Evolutionary conservation across 306 rosid species (phyloP), one percentile per base, ranked within the genome.

Genomic region (Vicia villosa): DNA sequence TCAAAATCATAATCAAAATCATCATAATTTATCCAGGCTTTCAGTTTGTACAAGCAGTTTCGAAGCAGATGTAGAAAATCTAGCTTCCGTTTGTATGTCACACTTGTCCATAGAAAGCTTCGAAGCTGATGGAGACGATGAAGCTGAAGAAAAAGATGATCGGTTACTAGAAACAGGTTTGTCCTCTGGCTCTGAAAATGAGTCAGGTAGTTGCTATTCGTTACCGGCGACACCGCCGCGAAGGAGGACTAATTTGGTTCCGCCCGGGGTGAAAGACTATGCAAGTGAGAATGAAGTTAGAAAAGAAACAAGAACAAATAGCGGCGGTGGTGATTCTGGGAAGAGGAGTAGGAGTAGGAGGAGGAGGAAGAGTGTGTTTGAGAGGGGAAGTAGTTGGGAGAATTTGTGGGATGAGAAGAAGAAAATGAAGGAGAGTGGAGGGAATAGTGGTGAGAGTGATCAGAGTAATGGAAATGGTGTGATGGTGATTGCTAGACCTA

Each of bases 401-500:
- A 63, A 63, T 63, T 22, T 45, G 2, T 41, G 52, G 68, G 69
- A 32, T n/a, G 22, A 58, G 7, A 59, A 67, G 34, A 74, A 67
- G 74, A 69, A 15, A 13, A 54, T 52, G 74, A 61, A 43, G 15
- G 63, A 13, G 8, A 69, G 30, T 4, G 58, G 69, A 8, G 40
- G 12, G 45, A 34, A 37, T 38, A 83, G 87, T 62, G 81, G 85
- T 10, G 82, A 84, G 51, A 81, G 88, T 61, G 86, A 70, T 50
- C 72, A 81, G 9, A 65, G 73, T 72, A 76, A 38, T 43, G 77
- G 86, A 17, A 40, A 55, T 47, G 88, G 88, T 37, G 66, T 84
- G 60, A 77, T 78, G 83, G 65, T 91, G 59, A 79, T 89, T 68
- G 82, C 94, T 0, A 84, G 87, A 80, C 91, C 97, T 0, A 92